These are phyloP conservation scores for Zymoseptoria ardabiliae DNA, from an alignment of 2,329 filamentous ascomycete species.

Conservation along the genomic window DNA sequence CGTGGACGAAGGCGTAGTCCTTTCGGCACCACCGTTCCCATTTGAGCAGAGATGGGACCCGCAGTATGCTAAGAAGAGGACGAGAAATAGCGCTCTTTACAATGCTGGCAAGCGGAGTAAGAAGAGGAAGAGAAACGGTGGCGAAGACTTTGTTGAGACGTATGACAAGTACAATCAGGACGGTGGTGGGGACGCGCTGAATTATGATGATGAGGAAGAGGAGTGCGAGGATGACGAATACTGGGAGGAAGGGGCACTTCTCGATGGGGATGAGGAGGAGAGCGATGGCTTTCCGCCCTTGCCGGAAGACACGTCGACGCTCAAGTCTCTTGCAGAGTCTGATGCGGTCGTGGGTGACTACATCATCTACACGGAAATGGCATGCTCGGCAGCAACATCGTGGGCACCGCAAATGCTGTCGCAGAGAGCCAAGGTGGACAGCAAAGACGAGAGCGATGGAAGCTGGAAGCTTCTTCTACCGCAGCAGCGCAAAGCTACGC, in stretches of 20 bases:
- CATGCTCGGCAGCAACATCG: constrained; percentile 53
- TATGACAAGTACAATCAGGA: constrained; percentile 33
- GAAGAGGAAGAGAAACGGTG: constrained; percentile 41
- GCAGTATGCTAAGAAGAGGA: constrained; percentile 48
- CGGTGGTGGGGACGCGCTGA: constrained; percentile 29
- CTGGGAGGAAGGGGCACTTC: constrained; percentile 23
- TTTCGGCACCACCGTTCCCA: constrained; percentile 77
- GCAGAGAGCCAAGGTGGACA: constrained; percentile 56
- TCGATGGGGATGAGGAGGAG: constrained; percentile 22
- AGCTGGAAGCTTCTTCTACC: constrained; percentile 52
- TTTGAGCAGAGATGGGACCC: constrained; percentile 81
- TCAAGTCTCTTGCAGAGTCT: constrained; percentile 45
- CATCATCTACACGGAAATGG: constrained; percentile 60
- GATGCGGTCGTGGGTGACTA: constrained; percentile 53
- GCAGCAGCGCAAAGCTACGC: constrained; percentile 52
- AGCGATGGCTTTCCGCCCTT: constrained; percentile 52
- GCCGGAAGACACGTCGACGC: constrained; percentile 29
- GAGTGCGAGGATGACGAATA: constrained; percentile 22
- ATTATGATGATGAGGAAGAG: constrained; percentile 38
- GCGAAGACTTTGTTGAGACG: constrained; percentile 34
- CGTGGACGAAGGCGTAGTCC: constrained; percentile 57
- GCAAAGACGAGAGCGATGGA: constrained; percentile 45
- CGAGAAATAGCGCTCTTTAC: constrained; percentile 29
- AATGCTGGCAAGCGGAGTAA: constrained; percentile 42
- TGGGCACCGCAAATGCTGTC: constrained; percentile 61